Base-by-base conservation (phyloP, 208 protist genomes). In the Leptomonas pyrrhocoris region DNA sequence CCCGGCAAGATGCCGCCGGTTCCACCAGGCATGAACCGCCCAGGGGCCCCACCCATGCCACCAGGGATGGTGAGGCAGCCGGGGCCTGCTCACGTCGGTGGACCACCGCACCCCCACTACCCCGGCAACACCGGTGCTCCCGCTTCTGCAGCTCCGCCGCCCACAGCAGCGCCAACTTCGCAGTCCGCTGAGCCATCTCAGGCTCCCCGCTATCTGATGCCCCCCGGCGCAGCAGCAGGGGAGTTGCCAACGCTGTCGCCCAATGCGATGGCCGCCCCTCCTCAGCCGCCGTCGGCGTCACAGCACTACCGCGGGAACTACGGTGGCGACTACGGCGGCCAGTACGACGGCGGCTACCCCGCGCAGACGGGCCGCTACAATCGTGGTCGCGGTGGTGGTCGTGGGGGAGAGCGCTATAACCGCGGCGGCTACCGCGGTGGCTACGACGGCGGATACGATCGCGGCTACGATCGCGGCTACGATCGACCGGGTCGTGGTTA, bases 31-130 rank as follows among this genome's bases (percentile, higher is more conserved):
- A 77, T 86, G 66, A 69, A 65, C 43, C 68, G 57, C 43, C 58
- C 43, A 16, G 54, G 53, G 16, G 38, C 48, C 42, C 81, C 81
- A 3, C 75, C 79, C 30, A 74, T 79, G 77, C 83, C 83, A 18
- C 84, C 55, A n/a, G 55, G 55, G 21, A 60, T 60, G 55, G 57
- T 38, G 31, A 75, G 48, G 34, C 61, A 54, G 43, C 50, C 58
- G 23, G 48, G 55, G 9, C 27, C 45, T 15, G 51, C 46, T 7
- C 50, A 62, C 50, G 1, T 49, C 8, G 57, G 23, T 23, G 40
- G 16, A 11, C 2, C 57, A 16, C 19, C 43, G 21, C 53, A 73
- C 55, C 42, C 61, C 1, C 36, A 31, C 42, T 58, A 61, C 55
- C 43, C 25, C 11, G 55, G 49, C 0, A 40, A 34, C 68, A 49